Evolutionary conservation across 805 yeast genomes (phyloP).

Genomic region (Spathaspora passalidarum): DNA sequence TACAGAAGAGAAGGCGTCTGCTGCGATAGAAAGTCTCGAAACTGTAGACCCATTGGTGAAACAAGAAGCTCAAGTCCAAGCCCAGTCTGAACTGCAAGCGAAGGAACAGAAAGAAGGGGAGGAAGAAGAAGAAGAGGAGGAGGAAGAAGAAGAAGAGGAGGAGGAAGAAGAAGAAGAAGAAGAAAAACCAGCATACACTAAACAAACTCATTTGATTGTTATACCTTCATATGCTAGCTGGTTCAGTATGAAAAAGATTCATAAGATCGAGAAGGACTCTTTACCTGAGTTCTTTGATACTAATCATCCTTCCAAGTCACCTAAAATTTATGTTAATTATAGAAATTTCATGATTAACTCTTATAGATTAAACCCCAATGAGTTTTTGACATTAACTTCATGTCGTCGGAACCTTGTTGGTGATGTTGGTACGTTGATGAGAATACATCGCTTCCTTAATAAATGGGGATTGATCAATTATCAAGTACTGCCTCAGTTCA

Average conservation of each 20-base stretch:
- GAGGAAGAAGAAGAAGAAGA: slow-evolving; percentile 15
- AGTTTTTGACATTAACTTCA: slow-evolving; percentile 85
- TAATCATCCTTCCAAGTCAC: slow-evolving; percentile 72
- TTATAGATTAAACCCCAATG: slow-evolving; percentile 84
- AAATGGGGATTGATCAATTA: slow-evolving; percentile 94
- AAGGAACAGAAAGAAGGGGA: slow-evolving; percentile 2
- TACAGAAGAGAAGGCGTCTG: background rate
- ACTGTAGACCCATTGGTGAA: background rate
- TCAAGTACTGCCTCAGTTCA: slow-evolving; percentile 78
- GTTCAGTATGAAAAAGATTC: slow-evolving; percentile 73
- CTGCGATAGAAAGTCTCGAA: background rate
- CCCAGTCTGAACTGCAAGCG: background rate
- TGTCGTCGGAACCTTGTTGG: slow-evolving; percentile 88
- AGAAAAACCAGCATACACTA: slow-evolving; percentile 14
- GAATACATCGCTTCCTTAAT: slow-evolving; percentile 78
- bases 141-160: slow-evolving; percentile 9
- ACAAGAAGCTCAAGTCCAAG: background rate
- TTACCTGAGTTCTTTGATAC: slow-evolving; percentile 84
- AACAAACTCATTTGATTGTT: slow-evolving; percentile 80
- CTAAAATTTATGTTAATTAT: slow-evolving; percentile 74
- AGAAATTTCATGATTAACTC: slow-evolving; percentile 88
- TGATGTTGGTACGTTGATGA: slow-evolving; percentile 84
- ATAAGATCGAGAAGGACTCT: slow-evolving; percentile 76
- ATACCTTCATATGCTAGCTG: slow-evolving; percentile 86
- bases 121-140: slow-evolving; percentile 6